Evolutionary conservation across 1,284 basidiomycete genomes (phyloP).

Genomic region (Ustilago xerochloae): DNA sequence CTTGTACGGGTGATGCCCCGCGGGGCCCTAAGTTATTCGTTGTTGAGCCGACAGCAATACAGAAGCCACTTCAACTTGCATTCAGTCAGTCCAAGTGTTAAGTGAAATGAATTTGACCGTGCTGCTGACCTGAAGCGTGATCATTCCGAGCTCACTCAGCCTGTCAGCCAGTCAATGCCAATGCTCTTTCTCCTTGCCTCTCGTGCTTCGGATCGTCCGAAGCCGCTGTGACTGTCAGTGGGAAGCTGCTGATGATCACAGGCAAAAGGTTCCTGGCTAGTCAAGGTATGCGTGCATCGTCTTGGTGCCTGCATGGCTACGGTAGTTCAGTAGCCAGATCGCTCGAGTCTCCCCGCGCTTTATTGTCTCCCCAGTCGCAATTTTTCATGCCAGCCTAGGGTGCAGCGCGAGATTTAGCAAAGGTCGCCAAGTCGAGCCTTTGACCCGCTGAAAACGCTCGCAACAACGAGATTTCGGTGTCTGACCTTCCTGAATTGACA

Average conservation of each 20-base stretch:
- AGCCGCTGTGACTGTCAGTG: not conserved
- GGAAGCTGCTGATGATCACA: not conserved
- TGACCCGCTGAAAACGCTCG: no score
- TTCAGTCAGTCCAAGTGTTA: no score
- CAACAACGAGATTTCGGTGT: no score
- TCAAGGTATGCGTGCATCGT: not conserved
- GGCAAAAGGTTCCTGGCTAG: not conserved
- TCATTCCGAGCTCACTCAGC: no score
- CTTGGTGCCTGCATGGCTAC: not conserved
- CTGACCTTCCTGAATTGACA: no score
- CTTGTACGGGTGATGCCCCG: no score
- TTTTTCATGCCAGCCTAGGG: not conserved
- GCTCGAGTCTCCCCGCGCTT: not conserved
- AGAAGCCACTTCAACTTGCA: no score
- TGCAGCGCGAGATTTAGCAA: not conserved
- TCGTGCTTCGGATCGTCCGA: not conserved
- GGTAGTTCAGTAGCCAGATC: not conserved
- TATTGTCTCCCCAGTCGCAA: not conserved
- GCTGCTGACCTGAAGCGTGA: no score
- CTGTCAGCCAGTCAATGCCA: no score
- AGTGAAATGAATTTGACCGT: no score
- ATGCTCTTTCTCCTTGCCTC: not conserved
- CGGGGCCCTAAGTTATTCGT: no score
- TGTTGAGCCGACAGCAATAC: no score
- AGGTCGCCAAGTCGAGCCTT: not conserved